Base-by-base conservation (phyloP, 164 flowering plant genomes). In the Stephania cephalantha region DNA sequence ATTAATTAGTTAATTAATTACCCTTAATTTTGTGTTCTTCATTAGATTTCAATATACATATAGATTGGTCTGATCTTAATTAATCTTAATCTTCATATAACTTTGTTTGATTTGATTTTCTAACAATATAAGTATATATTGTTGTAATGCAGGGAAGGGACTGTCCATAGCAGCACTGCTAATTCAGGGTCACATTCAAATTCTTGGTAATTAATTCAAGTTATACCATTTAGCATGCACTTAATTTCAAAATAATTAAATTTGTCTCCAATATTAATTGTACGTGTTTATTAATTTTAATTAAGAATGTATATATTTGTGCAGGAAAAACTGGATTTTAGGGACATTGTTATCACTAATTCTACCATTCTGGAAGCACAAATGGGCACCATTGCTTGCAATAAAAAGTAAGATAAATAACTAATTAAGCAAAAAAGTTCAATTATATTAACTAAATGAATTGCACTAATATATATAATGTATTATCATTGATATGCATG, bases 351-450 rank as follows among this genome's bases (percentile, higher is more conserved):
- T 82, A 8, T 18, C 84, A 0, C 31, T 82, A 7, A 22, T 83
- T 73, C 46, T 87, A 75, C 88, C 90, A 15, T 80, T 87, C 10
- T 80, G 71, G 79, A 84, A 18, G 71, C 73, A 65, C 83, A 84
- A 81, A 79, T 85, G 85, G 85, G 69, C 79, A 42, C 83, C 88
- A 4, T 72, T 87, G 20, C 46, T 79, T 4, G 64, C 68, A 9
- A 13, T 81, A 10, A 82, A 77, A 78, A 55, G 87, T 86, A 76
- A 77, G 77, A 9, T 29, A 9, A 75, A n/a, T 2, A 35, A 35
- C 42, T 35, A 35, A 35, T 1, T 35, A 35, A 25, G 25, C 25
- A 25, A 35, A 35, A 35, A 35, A 35, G 42, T 35, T 35, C 4
- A 35, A 35, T 35, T 4, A 1, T 35, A 35, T 35, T 2, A 35